phyloP scores from a whole-genome alignment of 2,329 filamentous ascomycete genomes.

The Knufia fluminis region DNA sequence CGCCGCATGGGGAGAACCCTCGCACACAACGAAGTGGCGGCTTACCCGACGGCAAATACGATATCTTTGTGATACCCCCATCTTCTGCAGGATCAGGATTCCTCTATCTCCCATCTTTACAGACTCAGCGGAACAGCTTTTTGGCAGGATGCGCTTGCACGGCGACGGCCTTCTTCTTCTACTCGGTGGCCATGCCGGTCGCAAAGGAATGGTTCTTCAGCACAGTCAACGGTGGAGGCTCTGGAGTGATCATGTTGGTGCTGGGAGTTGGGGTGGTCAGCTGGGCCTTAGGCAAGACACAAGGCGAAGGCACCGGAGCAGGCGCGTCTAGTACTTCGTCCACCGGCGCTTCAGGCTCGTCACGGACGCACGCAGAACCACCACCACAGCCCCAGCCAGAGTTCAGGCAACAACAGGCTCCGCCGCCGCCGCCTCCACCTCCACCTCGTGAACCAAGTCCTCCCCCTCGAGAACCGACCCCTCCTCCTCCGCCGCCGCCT shows the following conservation, averaged over 20 bases:
- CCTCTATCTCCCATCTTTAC: slow-evolving; percentile 83
- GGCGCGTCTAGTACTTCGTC: not conserved
- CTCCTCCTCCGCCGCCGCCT: not conserved
- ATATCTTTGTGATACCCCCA: slow-evolving; percentile 93
- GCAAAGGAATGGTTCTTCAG: slow-evolving; percentile 63
- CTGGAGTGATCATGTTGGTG: slow-evolving; percentile 63
- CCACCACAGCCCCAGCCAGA: slow-evolving; percentile 6
- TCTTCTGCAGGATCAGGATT: slow-evolving; percentile 84
- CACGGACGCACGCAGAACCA: slow-evolving; percentile 5
- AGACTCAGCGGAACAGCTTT: slow-evolving; percentile 82
- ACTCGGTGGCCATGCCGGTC: slow-evolving; percentile 62
- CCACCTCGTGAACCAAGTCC: slow-evolving; percentile 6
- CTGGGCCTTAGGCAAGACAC: slow-evolving; percentile 64
- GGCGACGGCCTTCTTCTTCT: slow-evolving; percentile 62
- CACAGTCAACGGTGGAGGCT: slow-evolving; percentile 61
- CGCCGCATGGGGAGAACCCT: slow-evolving; percentile 73
- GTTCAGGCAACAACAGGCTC: not conserved
- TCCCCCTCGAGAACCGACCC: slow-evolving; percentile 8
- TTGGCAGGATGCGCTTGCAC: slow-evolving; percentile 75
- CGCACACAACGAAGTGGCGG: slow-evolving; percentile 50
- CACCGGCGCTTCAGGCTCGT: slow-evolving; percentile 2
- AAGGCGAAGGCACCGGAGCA: slow-evolving; percentile 37
- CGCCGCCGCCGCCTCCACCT: not conserved
- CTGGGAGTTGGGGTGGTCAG: slow-evolving; percentile 65
- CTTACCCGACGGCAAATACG: slow-evolving; percentile 81